Evolutionary conservation across 2,329 filamentous ascomycete species (phyloP).

Genomic region (Fusarium tricinctum): DNA sequence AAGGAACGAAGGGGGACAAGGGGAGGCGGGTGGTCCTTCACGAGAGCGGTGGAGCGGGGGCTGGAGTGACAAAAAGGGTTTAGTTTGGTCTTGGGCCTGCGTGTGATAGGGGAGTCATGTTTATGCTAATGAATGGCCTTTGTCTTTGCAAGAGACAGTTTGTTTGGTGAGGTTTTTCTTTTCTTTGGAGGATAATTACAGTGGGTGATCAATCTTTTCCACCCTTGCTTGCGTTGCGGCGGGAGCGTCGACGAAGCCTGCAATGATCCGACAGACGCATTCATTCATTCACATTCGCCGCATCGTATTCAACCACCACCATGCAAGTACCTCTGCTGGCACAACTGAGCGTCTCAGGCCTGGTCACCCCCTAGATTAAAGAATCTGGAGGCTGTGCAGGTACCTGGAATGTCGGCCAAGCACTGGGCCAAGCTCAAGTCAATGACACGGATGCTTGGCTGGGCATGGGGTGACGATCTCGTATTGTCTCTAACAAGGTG

Average conservation of each 20-base stretch:
- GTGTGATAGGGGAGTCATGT: conserved; percentile 37
- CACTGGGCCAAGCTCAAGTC: conserved; percentile 36
- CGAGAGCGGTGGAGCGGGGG: conserved; percentile 37
- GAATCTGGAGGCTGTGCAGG: conserved; percentile 47
- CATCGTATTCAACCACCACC: conserved; percentile 18
- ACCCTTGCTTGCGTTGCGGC: background rate
- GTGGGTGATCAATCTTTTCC: background rate
- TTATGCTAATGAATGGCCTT: conserved; percentile 16
- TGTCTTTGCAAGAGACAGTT: conserved; percentile 4
- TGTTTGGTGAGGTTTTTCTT: background rate
- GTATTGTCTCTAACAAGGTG: conserved; percentile 51
- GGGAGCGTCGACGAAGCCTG: background rate
- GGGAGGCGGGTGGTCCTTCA: conserved; percentile 24
- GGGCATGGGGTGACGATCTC: conserved; percentile 45
- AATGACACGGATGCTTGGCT: conserved; percentile 20
- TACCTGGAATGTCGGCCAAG: conserved; percentile 45
- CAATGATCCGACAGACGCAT: background rate
- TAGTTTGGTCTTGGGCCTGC: conserved; percentile 40
- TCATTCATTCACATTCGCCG: conserved; percentile 13
- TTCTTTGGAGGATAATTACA: conserved; percentile 1
- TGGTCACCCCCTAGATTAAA: conserved; percentile 21
- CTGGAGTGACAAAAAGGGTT: conserved; percentile 38
- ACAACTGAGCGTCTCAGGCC: conserved; percentile 25
- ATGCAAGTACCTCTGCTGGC: conserved; percentile 42
- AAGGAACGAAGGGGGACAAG: conserved; percentile 19